Percentiles rank a stretch among this genome's conserved stretches.
These are phyloP conservation scores for Whalleya microplaca DNA, from an alignment of 2,329 filamentous ascomycete species.

Conservation along the genomic window DNA sequence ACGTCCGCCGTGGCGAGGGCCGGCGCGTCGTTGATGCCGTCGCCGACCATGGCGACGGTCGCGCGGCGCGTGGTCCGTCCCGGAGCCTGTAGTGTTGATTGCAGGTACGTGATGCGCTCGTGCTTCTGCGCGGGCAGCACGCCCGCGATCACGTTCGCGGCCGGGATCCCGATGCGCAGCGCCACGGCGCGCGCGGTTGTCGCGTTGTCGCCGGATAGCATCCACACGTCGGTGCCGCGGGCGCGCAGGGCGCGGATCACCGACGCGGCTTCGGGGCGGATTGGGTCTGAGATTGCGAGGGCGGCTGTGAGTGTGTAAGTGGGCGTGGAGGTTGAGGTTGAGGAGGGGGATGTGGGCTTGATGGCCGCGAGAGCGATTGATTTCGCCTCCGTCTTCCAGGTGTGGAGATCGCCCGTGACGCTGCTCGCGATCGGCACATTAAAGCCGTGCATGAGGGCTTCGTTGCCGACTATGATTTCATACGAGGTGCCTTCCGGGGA, in stretches of 20 bases:
- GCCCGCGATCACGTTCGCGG: conserved; percentile 78
- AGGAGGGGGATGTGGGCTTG: conserved; percentile 26
- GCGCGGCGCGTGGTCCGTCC: conserved; percentile 43
- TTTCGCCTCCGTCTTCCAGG: conserved; percentile 67
- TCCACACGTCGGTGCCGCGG: conserved; percentile 77
- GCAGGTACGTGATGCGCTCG: conserved; percentile 68
- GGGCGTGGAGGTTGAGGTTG: conserved; percentile 5
- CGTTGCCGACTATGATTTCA: conserved; percentile 72
- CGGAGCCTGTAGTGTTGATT: conserved; percentile 51
- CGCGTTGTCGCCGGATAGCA: conserved; percentile 91
- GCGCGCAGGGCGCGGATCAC: conserved; percentile 68
- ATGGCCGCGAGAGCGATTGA: conserved; percentile 65
- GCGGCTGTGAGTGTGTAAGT: conserved; percentile 61
- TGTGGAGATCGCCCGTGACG: conserved; percentile 45
- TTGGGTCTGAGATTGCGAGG: conserved; percentile 79
- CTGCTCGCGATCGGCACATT: conserved; percentile 43
- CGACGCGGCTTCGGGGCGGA: conserved; percentile 71
- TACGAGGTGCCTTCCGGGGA: conserved; percentile 40
- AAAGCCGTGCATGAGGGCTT: conserved; percentile 64
- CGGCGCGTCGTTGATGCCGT: conserved; percentile 88
- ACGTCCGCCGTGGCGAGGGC: conserved; percentile 81
- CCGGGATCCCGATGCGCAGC: conserved; percentile 71
- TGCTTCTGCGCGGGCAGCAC: conserved; percentile 86
- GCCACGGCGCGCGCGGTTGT: conserved; percentile 84
- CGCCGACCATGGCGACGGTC: conserved; percentile 80